Base-by-base conservation (phyloP, 1,284 basidiomycete species). In the Irpex sp. region DNA sequence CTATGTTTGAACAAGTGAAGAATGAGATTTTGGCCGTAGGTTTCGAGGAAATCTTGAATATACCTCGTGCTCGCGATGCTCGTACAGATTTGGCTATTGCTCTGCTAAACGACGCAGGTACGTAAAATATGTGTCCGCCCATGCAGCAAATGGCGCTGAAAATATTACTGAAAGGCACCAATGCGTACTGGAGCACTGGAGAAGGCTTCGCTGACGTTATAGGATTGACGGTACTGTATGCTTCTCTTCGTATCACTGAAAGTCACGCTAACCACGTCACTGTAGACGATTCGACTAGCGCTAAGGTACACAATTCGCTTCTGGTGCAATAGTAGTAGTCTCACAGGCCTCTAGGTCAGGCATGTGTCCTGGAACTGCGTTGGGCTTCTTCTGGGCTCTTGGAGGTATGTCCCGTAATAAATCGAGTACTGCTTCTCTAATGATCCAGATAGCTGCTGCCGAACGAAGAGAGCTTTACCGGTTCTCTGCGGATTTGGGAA, bases 351-450 rank as follows among this genome's bases (percentile, higher is more conserved):
- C 6, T 62, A 89, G 86, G 36, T 83, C 80, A 63, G 88, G 88
- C 1, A 86, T 91, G 78, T 81, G 85, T 44, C 81, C 87, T 19
- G 87, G 87, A 8, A 85, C 86, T 9, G 83, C 86, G 0, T 72
- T 87, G 9, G 88, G 88, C 4, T 87, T 91, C 71, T 87, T 89
- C 69, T 90, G 86, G 86, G 82, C 83, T n/a, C 72, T 89, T 5
- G 84, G 82, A 73, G 85, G 86, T 86, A 67, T 34, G 73, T 67
- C 31, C 1, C 5, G 26, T 11, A 1, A 36, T 8, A 36, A 9
- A 51, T 17, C 17, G 34, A 44, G 55, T 54, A 58, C 54, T 17
- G 9, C 57, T 57, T n/a, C 37, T n/a, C 57, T 26, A 37, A 55
- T 57, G 62, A 68, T 66, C 19, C 58, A 56, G 34, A 3, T 65